Evolutionary conservation across 2,329 filamentous ascomycete genomes (phyloP).

Genomic region (Aspergillus hiratsukae): DNA sequence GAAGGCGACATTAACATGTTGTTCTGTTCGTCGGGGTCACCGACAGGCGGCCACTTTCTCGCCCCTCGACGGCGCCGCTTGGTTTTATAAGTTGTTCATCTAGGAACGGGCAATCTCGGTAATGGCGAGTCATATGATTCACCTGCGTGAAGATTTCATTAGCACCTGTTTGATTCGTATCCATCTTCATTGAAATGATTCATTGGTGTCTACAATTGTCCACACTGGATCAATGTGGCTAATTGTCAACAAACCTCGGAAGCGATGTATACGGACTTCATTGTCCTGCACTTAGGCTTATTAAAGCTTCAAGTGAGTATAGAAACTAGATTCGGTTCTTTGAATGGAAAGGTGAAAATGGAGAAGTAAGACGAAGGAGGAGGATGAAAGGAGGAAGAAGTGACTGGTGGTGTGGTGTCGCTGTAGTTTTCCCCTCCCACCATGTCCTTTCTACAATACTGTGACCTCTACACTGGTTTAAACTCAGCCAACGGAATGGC

Average conservation of each 20-base stretch:
- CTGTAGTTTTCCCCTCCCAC: background rate
- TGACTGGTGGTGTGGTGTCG: background rate
- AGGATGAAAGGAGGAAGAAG: background rate
- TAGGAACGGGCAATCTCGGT: background rate
- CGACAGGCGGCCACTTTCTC: background rate
- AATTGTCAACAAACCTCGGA: background rate
- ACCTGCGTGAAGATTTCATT: background rate
- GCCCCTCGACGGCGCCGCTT: background rate
- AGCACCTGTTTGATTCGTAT: background rate
- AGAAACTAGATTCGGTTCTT: background rate
- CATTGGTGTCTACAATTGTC: background rate
- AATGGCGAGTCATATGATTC: background rate
- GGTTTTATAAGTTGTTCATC: background rate
- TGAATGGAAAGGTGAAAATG: background rate
- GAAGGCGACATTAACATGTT: background rate
- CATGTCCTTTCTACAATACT: no score
- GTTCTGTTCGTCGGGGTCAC: background rate
- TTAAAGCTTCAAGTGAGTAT: background rate
- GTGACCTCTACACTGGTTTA: no score
- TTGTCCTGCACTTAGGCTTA: background rate
- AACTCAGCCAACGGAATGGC: no score
- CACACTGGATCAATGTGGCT: background rate
- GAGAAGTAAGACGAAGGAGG: background rate
- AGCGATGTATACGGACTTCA: background rate
- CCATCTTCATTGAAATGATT: background rate